Conservation (phyloP, 768 basidiomycete genomes). For the Zangia roseola region DNA sequence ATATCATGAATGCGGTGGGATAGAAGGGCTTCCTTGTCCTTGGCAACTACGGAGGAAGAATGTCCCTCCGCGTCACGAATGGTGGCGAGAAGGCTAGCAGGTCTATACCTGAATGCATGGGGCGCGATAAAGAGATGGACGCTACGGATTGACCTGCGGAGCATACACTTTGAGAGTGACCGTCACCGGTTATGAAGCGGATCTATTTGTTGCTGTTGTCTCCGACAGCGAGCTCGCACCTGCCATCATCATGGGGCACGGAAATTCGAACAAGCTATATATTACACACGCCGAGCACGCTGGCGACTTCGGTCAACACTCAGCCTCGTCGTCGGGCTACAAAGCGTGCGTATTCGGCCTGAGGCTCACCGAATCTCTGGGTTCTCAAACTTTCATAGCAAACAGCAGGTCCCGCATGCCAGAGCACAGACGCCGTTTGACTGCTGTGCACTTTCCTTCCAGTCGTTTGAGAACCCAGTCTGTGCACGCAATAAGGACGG, state of each 20-base stretch:
- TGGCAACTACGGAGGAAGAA: slow-evolving; percentile 1
- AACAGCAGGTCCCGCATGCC: slow-evolving; percentile 64
- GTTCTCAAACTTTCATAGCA: slow-evolving; percentile 42
- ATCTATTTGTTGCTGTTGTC: slow-evolving; percentile 5
- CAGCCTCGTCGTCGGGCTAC: slow-evolving; percentile 74
- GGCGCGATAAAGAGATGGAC: slow-evolving; percentile 40
- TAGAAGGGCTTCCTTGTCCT: slow-evolving; percentile 9
- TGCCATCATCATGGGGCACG: slow-evolving; percentile 65
- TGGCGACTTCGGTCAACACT: slow-evolving; percentile 78
- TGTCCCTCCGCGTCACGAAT: slow-evolving; percentile 4
- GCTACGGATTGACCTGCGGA: slow-evolving; percentile 24
- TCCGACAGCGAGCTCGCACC: slow-evolving; percentile 1
- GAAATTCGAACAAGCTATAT: slow-evolving; percentile 82
- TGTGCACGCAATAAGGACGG: slow-evolving; percentile 82
- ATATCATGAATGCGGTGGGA: slow-evolving; percentile 10
- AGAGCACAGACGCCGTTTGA: slow-evolving; percentile 77
- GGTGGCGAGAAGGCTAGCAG: slow-evolving; percentile 14
- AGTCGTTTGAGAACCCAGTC: slow-evolving; percentile 87
- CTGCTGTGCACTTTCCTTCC: slow-evolving; percentile 88
- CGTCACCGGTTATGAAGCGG: background rate
- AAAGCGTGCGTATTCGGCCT: slow-evolving; percentile 50
- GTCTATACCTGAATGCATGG: slow-evolving; percentile 26
- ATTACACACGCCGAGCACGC: slow-evolving; percentile 89
- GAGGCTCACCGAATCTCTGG: background rate
- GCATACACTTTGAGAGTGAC: slow-evolving; percentile 23